Conservation (phyloP, 495 filamentous ascomycete genomes). For the Barbatosphaeria neglecta region DNA sequence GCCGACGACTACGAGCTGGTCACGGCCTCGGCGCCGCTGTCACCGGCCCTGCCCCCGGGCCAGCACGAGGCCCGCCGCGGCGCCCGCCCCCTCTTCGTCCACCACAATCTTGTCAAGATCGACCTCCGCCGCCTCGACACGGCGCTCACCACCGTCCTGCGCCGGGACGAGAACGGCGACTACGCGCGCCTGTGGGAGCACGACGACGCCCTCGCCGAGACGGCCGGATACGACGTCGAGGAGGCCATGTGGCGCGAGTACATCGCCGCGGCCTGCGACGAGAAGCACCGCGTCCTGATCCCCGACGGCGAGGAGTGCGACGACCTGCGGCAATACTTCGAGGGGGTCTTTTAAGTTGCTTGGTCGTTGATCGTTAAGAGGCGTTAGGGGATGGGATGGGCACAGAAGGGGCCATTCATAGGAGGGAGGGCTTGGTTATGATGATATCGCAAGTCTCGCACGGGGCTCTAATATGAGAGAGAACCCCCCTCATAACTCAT, state of each 20-base stretch:
- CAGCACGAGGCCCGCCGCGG: no score
- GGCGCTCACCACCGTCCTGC: background rate
- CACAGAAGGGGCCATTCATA: no score
- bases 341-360: background rate
- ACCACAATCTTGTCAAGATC: constrained; percentile 44
- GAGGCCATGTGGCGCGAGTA: constrained; percentile 38
- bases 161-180: constrained; percentile 6
- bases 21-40: background rate
- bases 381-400: background rate
- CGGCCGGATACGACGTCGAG: constrained; percentile 36
- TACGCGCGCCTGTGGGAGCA: constrained; percentile 13
- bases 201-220: constrained; percentile 21
- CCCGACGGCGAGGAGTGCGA: background rate
- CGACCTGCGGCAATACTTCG: background rate
- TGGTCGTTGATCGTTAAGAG: no score
- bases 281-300: no score
- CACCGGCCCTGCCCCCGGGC: no score
- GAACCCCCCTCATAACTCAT: no score
- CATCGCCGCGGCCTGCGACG: constrained; percentile 28
- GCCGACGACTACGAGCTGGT: constrained; percentile 8
- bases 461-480: no score
- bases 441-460: no score
- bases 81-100: constrained; percentile 37
- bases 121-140: constrained; percentile 24
- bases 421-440: no score